Evolutionary conservation across 2,329 filamentous ascomycete genomes (phyloP), one percentile per base, ranked within the genome.

Genomic region (Beauveria rudraprayagi): DNA sequence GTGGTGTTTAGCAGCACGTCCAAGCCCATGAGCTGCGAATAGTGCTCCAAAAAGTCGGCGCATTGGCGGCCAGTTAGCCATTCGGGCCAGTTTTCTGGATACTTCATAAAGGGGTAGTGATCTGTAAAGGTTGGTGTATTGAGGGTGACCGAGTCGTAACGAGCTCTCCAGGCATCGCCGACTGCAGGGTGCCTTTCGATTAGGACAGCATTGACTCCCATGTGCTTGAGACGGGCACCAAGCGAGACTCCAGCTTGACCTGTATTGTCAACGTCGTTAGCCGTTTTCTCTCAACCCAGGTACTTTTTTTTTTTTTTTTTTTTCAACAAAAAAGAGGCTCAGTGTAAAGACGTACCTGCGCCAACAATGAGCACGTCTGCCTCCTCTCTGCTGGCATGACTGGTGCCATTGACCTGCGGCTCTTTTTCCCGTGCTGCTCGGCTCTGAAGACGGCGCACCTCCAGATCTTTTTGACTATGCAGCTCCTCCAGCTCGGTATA

Each of bases 51-150:
- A 17, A 53, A 60, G 34, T 60, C 57, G 8, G 57, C 57, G 5
- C 40, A 48, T 28, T 60, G 57, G 26, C 24, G 24, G 19, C 63
- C 63, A 41, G 52, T 64, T 55, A 60, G 37, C 60, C 55, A 54
- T 44, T 56, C 50, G 22, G 63, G 26, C 48, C 61, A 46, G 30
- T 22, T 53, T 53, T 53, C 53, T 19, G 54, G 44, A 60, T 58
- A 40, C 22, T 41, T 62, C 11, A 62, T 7, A 11, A 62, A 62
- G 7, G 60, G 60, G 22, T 58, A 62, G 54, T 62, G 60, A n/a
- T 62, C 60, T 9, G 54, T 53, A 24, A 62, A 62, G 1, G 60
- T 62, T 1, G 60, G 60, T 4, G 60, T 62, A 26, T 62, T 62
- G 54, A 62, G 60, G 9, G 48, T 62, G 3, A 62, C 47, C 1